Conservation (phyloP, 2,329 filamentous ascomycete genomes). For the Fusarium buxicola region DNA sequence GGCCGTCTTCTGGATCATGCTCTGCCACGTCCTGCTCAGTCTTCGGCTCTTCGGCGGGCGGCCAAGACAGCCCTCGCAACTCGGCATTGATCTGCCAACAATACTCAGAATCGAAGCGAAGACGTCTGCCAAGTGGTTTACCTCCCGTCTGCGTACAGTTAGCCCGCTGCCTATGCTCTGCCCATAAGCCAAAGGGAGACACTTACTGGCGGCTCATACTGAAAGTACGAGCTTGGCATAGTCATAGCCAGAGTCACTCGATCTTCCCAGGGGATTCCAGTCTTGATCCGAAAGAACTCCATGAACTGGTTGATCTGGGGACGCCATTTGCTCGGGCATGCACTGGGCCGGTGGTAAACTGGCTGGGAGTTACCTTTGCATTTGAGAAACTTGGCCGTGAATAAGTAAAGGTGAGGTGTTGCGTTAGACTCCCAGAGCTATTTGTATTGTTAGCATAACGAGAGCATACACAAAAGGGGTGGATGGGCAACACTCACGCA, state of each 20-base stretch:
- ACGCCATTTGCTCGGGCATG: slow-evolving; percentile 53
- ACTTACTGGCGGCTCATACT: slow-evolving; percentile 62
- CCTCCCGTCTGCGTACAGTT: slow-evolving; percentile 48
- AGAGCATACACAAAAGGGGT: neutral
- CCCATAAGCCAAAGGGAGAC: neutral
- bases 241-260: slow-evolving; percentile 55
- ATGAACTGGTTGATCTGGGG: slow-evolving; percentile 64
- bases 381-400: slow-evolving; percentile 64
- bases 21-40: neutral
- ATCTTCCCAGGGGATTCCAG: slow-evolving; percentile 70
- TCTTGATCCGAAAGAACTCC: slow-evolving; percentile 68
- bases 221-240: slow-evolving; percentile 51
- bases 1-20: neutral
- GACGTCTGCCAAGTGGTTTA: slow-evolving; percentile 53
- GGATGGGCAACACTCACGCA: slow-evolving; percentile 59
- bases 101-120: slow-evolving; percentile 49
- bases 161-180: neutral
- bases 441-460: neutral
- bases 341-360: slow-evolving; percentile 54
- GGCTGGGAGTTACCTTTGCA: slow-evolving; percentile 53
- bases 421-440: slow-evolving; percentile 76
- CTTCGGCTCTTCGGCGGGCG: slow-evolving; percentile 28
- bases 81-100: slow-evolving; percentile 51
- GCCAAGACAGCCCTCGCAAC: slow-evolving; percentile 46
- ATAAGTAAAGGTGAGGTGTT: slow-evolving; percentile 70